These are phyloP conservation scores for Protea cynaroides DNA, from an alignment of 164 flowering plant species.

Conservation along the genomic window DNA sequence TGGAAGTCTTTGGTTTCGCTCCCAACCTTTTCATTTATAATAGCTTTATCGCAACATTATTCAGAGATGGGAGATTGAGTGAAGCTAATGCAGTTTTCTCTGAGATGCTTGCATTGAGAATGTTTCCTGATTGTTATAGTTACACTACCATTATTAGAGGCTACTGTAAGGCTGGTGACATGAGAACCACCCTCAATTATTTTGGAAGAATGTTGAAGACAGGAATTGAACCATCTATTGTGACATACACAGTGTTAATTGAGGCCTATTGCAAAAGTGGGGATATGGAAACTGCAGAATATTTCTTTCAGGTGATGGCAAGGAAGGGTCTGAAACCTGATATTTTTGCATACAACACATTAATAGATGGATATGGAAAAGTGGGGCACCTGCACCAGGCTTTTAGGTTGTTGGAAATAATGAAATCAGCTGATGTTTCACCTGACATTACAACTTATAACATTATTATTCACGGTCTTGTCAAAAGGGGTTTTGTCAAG, in stretches of 20 bases:
- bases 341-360: constrained; percentile 30
- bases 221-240: constrained; percentile 33
- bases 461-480: constrained; percentile 35
- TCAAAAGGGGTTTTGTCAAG: constrained; percentile 28
- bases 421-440: constrained; percentile 23
- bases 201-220: constrained; percentile 42
- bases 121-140: constrained; percentile 39
- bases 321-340: constrained; percentile 34
- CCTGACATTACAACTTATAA: constrained; percentile 45
- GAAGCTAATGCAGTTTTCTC: constrained; percentile 31
- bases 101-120: constrained; percentile 33
- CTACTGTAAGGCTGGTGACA: constrained; percentile 27
- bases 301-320: constrained; percentile 25
- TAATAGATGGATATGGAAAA: constrained; percentile 40
- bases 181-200: constrained; percentile 21
- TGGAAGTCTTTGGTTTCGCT: constrained; percentile 19
- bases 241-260: constrained; percentile 38
- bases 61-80: constrained; percentile 32
- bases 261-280: constrained; percentile 30
- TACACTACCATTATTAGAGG: constrained; percentile 43
- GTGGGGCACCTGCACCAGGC: constrained; percentile 35
- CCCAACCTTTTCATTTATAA: constrained; percentile 35
- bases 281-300: constrained; percentile 33
- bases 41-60: constrained; percentile 40
- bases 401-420: constrained; percentile 29